Conservation (phyloP, 306 rosid species). For the Acacia confusa region DNA sequence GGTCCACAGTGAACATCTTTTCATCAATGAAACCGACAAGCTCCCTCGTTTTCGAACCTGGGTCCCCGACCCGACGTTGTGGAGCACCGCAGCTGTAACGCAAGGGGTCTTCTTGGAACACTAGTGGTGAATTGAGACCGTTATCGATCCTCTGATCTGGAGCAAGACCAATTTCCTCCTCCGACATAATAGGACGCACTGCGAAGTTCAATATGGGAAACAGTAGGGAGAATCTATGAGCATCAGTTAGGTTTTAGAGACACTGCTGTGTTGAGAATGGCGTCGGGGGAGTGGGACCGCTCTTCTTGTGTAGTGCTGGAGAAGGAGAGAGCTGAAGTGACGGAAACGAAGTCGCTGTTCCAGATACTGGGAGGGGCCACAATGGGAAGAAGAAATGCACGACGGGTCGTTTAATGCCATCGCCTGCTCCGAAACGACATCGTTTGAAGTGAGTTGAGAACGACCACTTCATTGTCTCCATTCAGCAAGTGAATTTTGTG, state of each 20-base stretch:
- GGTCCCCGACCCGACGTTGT: constrained; percentile 61
- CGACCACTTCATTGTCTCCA: neutral
- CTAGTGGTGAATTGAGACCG: constrained; percentile 60
- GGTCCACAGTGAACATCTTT: constrained; percentile 59
- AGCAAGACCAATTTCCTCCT: constrained; percentile 61
- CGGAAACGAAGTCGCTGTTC: neutral
- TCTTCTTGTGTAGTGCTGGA: neutral
- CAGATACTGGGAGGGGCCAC: constrained; percentile 9
- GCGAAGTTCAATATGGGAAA: constrained; percentile 14
- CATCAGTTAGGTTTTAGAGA: constrained; percentile 24
- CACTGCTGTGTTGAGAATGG: constrained; percentile 20
- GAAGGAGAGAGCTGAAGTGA: neutral
- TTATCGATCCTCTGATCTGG: constrained; percentile 57
- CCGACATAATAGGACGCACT: constrained; percentile 50
- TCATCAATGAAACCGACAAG: constrained; percentile 71
- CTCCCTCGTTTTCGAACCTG: constrained; percentile 67
- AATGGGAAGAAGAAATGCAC: constrained; percentile 21
- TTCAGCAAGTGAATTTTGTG: neutral
- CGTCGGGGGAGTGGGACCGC: neutral
- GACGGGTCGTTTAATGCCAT: constrained; percentile 17
- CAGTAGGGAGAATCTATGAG: constrained; percentile 25
- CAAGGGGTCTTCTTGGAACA: constrained; percentile 62
- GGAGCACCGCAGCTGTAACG: constrained; percentile 67
- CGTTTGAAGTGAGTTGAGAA: neutral
- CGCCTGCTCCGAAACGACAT: neutral